Conservation (phyloP, 2,329 filamentous ascomycete genomes). For the Colletotrichum sp. region DNA sequence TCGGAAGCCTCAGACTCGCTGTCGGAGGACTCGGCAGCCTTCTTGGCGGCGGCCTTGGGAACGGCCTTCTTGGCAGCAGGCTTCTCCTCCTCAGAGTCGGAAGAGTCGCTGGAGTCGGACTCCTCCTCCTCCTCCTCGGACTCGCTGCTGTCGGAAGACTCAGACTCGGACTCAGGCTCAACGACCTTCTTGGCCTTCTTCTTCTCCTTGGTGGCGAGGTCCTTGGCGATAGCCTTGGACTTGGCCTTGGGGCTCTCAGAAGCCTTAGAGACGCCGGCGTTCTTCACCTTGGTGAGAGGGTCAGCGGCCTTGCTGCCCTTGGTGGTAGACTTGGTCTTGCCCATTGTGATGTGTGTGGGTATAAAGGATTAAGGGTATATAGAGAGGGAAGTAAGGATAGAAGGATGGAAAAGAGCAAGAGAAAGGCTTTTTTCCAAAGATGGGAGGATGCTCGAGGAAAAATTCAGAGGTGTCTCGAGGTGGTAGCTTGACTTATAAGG, state of each 20-base stretch:
- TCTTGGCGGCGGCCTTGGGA: conserved; percentile 9
- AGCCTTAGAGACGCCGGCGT: conserved; percentile 70
- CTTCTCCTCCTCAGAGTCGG: conserved; percentile 30
- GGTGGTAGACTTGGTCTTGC: conserved; percentile 68
- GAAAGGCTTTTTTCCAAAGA: conserved; percentile 14
- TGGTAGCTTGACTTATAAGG: conserved; percentile 20
- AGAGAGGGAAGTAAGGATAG: neutral
- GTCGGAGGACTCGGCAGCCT: conserved; percentile 22
- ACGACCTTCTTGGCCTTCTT: conserved; percentile 47
- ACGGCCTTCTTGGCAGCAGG: conserved; percentile 22
- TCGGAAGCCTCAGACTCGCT: conserved; percentile 35
- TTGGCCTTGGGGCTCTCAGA: conserved; percentile 69
- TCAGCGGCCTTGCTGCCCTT: conserved; percentile 54
- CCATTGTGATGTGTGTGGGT: conserved; percentile 42
- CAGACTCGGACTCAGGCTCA: conserved; percentile 35
- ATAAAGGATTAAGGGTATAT: neutral
- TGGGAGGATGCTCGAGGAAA: conserved; percentile 7
- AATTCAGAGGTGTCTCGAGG: neutral
- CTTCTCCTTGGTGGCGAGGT: conserved; percentile 56
- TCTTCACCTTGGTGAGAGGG: conserved; percentile 63
- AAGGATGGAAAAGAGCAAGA: neutral
- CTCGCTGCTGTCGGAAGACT: conserved; percentile 20
- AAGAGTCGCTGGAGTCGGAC: conserved; percentile 27
- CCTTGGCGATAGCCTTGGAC: conserved; percentile 71
- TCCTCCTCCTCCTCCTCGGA: conserved; percentile 14